phyloP scores from a whole-genome alignment of 2,329 filamentous ascomycete genomes.

The Scleromitrula shiraiana region DNA sequence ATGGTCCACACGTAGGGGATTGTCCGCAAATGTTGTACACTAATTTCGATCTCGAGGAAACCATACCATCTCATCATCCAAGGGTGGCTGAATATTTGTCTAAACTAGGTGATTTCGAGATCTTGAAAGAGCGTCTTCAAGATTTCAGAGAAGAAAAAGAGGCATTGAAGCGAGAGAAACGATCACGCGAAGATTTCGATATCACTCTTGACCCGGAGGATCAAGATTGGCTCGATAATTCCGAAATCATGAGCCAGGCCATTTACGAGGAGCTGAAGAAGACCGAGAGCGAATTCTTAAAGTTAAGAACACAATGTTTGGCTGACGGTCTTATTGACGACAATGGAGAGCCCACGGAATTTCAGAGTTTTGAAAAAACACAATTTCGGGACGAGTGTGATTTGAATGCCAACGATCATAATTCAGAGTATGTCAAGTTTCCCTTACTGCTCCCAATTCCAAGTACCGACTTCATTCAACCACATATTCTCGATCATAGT shows the following conservation, averaged over 20 bases:
- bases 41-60: not conserved
- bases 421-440: slow-evolving; percentile 20
- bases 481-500: not conserved
- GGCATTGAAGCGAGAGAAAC: slow-evolving; percentile 9
- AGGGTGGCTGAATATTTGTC: slow-evolving; percentile 13
- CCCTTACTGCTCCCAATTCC: slow-evolving; percentile 17
- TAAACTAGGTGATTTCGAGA: slow-evolving; percentile 17
- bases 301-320: slow-evolving; percentile 14
- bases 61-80: slow-evolving; percentile 11
- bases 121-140: slow-evolving; percentile 16
- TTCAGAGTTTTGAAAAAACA: slow-evolving; percentile 11
- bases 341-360: slow-evolving; percentile 16
- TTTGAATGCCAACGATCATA: slow-evolving; percentile 1
- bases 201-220: slow-evolving; percentile 12
- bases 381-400: slow-evolving; percentile 9
- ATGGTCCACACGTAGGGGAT: too few species aligned
- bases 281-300: slow-evolving; percentile 7
- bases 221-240: slow-evolving; percentile 16
- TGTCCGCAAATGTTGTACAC: not conserved
- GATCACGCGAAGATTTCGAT: slow-evolving; percentile 3
- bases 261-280: slow-evolving; percentile 10
- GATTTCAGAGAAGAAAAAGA: slow-evolving; percentile 12
- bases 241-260: not conserved
- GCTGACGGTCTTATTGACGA: slow-evolving; percentile 18
- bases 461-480: not conserved